Conservation (phyloP, 768 basidiomycete species). For the Auriscalpium microsporum region DNA sequence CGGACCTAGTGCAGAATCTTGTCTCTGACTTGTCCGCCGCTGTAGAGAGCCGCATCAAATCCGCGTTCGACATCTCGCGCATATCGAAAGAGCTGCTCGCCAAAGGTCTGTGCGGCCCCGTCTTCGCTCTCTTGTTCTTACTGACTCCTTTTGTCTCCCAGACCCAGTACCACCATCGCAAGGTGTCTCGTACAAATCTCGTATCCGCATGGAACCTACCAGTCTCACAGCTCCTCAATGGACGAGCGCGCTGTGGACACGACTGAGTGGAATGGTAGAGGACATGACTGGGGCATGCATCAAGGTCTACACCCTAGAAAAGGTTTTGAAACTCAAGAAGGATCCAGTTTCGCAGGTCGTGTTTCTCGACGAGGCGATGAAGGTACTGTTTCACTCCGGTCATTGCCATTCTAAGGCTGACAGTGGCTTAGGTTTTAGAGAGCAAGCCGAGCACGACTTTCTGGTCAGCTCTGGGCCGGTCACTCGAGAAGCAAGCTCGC, state of each 20-base stretch:
- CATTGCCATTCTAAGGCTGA: background rate
- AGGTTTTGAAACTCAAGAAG: constrained; percentile 83
- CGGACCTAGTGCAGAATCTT: constrained; percentile 72
- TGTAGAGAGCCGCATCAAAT: constrained; percentile 72
- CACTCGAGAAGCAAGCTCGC: constrained; percentile 74
- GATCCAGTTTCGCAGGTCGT: constrained; percentile 67
- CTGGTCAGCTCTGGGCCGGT: constrained; percentile 75
- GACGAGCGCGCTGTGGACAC: constrained; percentile 69
- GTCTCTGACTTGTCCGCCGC: constrained; percentile 73
- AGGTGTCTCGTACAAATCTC: constrained; percentile 66
- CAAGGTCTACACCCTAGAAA: constrained; percentile 96
- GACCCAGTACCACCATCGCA: constrained; percentile 20
- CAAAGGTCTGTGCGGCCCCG: constrained; percentile 45
- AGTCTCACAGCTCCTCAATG: constrained; percentile 83
- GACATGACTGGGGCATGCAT: constrained; percentile 89
- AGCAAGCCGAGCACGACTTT: constrained; percentile 87
- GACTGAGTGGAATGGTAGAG: constrained; percentile 75
- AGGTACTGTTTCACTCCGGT: constrained; percentile 37
- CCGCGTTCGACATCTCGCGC: constrained; percentile 77
- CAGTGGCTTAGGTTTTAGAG: constrained; percentile 56
- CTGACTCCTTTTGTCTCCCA: constrained; percentile 9
- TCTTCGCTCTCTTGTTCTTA: background rate
- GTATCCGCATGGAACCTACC: constrained; percentile 86
- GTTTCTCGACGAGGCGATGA: constrained; percentile 92
- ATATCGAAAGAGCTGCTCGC: constrained; percentile 80